Percentiles rank a stretch among this genome's conserved stretches.
These are phyloP conservation scores for Barnettozyma salicaria DNA, from an alignment of 805 yeast species.

Conservation along the genomic window DNA sequence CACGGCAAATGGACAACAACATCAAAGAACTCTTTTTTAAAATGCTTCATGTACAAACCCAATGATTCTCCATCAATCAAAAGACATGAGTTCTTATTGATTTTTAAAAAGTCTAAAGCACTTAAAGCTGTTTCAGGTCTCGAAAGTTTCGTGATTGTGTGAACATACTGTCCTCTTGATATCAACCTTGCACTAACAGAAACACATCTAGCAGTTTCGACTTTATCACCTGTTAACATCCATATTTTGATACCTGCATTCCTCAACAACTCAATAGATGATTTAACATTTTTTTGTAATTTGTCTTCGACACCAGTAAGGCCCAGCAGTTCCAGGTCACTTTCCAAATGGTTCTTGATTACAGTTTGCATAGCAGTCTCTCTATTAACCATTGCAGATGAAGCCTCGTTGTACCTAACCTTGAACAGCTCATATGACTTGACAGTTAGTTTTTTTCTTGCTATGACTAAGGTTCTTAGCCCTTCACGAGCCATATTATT, in stretches of 20 bases:
- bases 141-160: constrained; percentile 64
- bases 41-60: constrained; percentile 56
- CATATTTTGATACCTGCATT: constrained; percentile 97
- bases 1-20: constrained; percentile 78
- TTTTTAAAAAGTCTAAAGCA: constrained; percentile 64
- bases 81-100: constrained; percentile 59
- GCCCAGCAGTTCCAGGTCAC: constrained; percentile 79
- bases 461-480: constrained; percentile 87
- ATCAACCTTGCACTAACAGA: constrained; percentile 93
- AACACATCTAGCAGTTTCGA: constrained; percentile 96
- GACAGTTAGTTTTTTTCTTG: constrained; percentile 62
- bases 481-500: constrained; percentile 99
- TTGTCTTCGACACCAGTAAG: constrained; percentile 97
- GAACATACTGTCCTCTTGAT: constrained; percentile 89
- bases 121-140: constrained; percentile 60
- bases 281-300: constrained; percentile 83
- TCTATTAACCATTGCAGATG: constrained; percentile 72
- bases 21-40: constrained; percentile 66
- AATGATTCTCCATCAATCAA: constrained; percentile 93
- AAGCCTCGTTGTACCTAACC: constrained; percentile 61
- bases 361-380: constrained; percentile 68
- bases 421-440: constrained; percentile 58
- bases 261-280: constrained; percentile 84
- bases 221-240: constrained; percentile 99
- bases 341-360: constrained; percentile 65